Base-by-base conservation (phyloP, 2,329 filamentous ascomycete species). In the Orbilia brochopaga region DNA sequence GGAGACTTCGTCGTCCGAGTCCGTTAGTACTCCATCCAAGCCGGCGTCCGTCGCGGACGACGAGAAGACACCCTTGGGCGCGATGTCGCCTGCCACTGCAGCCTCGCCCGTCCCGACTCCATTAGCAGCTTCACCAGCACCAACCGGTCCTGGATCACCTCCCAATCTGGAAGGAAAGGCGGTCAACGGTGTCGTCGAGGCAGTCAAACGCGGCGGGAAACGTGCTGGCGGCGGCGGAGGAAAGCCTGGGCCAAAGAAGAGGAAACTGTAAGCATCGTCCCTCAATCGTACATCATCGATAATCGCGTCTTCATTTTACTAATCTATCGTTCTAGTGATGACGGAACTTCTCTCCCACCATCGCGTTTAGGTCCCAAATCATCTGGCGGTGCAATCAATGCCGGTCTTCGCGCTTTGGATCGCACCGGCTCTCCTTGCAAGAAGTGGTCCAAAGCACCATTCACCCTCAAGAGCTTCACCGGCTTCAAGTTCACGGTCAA, bases 351-450 rank as follows among this genome's bases (percentile, higher is more conserved):
- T 78, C 51, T 81, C 82, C 4, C 80, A 82, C 50, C 83, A 84
- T 56, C 90, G 81, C 96, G 96, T 80, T 88, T 97, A 24, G 93
- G 93, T 2, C 94, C 94, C 75, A 97, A 97, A 80, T 93, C 93
- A 57, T 97, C 97, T 79, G 90, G 93, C 77, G 94, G 94, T 74
- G 93, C 93, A 69, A 99, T 99, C 84, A 99, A 99, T 79, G 94
- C 94, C 61, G 91, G 91, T 58, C 88, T 99, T 55, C 91, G 94
- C 62, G 93, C 94, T 11, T 89, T 99, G 74, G 94, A 99, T 80
- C 88, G 93, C 73, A 90, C 90, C 6, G 93, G 93, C 75, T 90
- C 93, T 78, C 92, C 94, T 8, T 97, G 92, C 80, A 90, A 93
- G 51, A 72, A 72, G n/a, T 72, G 67, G 67, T 24, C 67, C 2